Evolutionary conservation across 2,329 filamentous ascomycete genomes (phyloP).

Genomic region (Nigrograna mackinnonii): DNA sequence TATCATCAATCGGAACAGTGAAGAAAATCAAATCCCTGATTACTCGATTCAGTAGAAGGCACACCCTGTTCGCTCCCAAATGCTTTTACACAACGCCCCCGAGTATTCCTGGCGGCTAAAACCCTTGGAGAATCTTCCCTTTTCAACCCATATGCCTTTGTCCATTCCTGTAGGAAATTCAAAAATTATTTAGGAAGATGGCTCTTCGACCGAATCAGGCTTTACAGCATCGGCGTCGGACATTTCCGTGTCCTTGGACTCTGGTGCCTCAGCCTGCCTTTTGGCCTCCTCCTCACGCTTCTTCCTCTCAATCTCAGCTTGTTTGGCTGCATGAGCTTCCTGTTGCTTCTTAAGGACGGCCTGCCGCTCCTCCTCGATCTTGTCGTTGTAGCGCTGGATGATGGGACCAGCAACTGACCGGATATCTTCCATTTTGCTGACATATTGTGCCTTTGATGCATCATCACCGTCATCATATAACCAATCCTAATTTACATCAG

Average conservation of each 20-base stretch:
- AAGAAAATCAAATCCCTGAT: not conserved
- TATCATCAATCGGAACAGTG: not conserved
- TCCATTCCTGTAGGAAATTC: not conserved
- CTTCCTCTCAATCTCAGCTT: constrained; percentile 72
- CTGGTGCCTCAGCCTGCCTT: constrained; percentile 53
- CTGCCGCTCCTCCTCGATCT: constrained; percentile 83
- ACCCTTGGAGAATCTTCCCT: not conserved
- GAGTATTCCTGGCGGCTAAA: not conserved
- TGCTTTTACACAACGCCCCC: constrained; percentile 13
- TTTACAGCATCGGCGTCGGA: constrained; percentile 57
- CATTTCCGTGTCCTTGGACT: constrained; percentile 58
- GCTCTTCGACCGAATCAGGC: constrained; percentile 44
- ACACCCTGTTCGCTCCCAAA: constrained; percentile 4
- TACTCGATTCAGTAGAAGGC: not conserved
- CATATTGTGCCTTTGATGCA: constrained; percentile 88
- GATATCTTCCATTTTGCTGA: constrained; percentile 95
- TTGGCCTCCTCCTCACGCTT: constrained; percentile 74
- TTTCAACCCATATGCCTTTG: not conserved
- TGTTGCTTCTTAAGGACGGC: constrained; percentile 70
- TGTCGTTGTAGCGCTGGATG: constrained; percentile 93
- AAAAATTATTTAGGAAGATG: constrained; percentile 18
- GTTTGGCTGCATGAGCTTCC: constrained; percentile 64
- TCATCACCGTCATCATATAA: constrained; percentile 97
- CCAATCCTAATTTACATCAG: constrained; percentile 73
- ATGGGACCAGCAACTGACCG: constrained; percentile 88